Evolutionary conservation across 306 rosid species (phyloP).

Genomic region (Lotus japonicus): DNA sequence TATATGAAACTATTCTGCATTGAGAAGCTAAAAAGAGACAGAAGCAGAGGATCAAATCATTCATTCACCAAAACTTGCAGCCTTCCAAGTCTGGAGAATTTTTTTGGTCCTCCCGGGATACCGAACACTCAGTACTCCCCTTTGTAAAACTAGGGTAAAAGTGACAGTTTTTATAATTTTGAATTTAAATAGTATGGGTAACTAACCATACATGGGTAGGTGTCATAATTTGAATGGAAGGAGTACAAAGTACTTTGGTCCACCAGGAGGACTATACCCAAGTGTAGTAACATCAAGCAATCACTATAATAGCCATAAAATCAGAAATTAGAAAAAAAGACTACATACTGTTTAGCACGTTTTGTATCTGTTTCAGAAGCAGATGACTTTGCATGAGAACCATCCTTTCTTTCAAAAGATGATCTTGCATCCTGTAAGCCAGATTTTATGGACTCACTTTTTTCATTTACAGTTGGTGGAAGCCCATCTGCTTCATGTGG

Average conservation of each 20-base stretch:
- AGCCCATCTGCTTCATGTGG: constrained; percentile 67
- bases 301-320: constrained; percentile 7
- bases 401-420: constrained; percentile 64
- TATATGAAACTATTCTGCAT: constrained; percentile 7
- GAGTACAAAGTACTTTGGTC: no score
- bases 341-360: constrained; percentile 94
- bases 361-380: constrained; percentile 80
- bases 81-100: no score
- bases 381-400: constrained; percentile 49
- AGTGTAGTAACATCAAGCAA: constrained; percentile 3
- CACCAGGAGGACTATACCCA: no score
- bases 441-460: constrained; percentile 48
- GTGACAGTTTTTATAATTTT: no score
- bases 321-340: constrained; percentile 14
- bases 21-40: not conserved
- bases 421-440: constrained; percentile 53
- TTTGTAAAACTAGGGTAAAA: no score
- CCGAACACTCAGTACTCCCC: no score
- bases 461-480: constrained; percentile 47
- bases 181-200: no score
- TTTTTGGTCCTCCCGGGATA: no score
- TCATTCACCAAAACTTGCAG: constrained; percentile 10
- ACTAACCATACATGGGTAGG: no score
- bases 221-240: no score
- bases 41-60: constrained; percentile 19